Evolutionary conservation across 2,329 filamentous ascomycete species (phyloP).

Genomic region (Hymenoscyphus fructigenus): DNA sequence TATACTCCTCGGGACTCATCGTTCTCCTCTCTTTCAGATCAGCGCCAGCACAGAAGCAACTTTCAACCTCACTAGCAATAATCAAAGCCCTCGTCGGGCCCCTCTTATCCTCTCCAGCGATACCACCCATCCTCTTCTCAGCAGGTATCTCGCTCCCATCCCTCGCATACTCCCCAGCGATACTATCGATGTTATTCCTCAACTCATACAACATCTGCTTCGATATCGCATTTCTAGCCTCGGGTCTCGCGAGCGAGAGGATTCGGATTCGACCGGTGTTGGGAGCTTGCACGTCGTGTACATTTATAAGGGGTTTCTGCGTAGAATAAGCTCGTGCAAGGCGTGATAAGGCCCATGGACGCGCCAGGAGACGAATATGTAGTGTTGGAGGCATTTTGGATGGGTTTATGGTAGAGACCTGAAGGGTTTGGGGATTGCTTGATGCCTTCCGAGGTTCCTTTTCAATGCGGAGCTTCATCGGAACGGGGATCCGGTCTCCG

Average conservation of each 20-base stretch:
- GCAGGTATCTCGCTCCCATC: conserved; percentile 52
- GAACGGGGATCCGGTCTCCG: background rate
- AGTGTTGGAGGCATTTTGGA: conserved; percentile 1
- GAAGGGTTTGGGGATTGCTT: background rate
- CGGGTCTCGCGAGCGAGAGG: conserved; percentile 81
- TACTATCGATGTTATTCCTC: conserved; percentile 67
- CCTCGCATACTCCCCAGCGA: conserved; percentile 62
- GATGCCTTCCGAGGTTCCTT: background rate
- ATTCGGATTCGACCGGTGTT: conserved; percentile 74
- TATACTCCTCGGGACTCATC: conserved; percentile 75
- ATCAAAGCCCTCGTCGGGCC: conserved; percentile 76
- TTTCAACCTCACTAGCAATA: conserved; percentile 79
- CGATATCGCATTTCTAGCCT: conserved; percentile 89
- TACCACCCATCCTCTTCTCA: conserved; percentile 45
- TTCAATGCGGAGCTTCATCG: background rate
- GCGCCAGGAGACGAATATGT: background rate
- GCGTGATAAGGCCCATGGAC: background rate
- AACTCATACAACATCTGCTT: conserved; percentile 71
- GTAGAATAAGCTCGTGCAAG: conserved; percentile 21
- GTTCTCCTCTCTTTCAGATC: conserved; percentile 84
- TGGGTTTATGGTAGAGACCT: background rate
- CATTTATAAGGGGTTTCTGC: conserved; percentile 16
- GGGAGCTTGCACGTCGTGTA: conserved; percentile 23
- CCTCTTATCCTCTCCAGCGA: conserved; percentile 44
- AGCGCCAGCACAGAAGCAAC: conserved; percentile 89